These are phyloP conservation scores for Penicillium angulare DNA, from an alignment of 495 filamentous ascomycete species.

Conservation along the genomic window DNA sequence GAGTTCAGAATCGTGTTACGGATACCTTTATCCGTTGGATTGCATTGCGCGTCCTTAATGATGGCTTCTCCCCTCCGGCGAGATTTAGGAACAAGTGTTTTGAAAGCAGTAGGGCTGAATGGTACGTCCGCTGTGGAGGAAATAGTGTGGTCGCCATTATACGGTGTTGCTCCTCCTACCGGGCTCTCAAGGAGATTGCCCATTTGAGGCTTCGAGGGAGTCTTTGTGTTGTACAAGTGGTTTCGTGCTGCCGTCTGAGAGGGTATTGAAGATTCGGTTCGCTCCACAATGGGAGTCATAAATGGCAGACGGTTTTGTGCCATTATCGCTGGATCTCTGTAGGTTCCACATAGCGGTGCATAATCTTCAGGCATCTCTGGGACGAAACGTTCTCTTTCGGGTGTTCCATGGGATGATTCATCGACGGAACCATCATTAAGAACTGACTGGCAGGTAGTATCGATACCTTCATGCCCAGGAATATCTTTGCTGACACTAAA, in stretches of 20 bases:
- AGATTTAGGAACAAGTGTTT: conserved; percentile 22
- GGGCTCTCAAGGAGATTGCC: conserved; percentile 37
- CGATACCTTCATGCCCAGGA: conserved; percentile 41
- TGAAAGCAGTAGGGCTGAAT: conserved; percentile 52
- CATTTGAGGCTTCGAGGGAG: conserved; percentile 60
- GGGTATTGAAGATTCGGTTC: conserved; percentile 80
- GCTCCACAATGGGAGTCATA: conserved; percentile 98
- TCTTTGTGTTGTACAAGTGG: conserved; percentile 65
- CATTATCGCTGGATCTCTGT: conserved; percentile 69
- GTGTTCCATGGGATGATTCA: conserved; percentile 20
- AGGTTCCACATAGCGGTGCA: conserved; percentile 68
- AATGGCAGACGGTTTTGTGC: conserved; percentile 89
- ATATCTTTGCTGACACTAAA: conserved; percentile 75
- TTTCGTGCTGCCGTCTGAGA: conserved; percentile 50
- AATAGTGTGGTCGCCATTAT: conserved; percentile 26
- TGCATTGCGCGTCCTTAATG: conserved; percentile 80
- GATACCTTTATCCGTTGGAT: conserved; percentile 75
- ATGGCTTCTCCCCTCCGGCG: conserved; percentile 52
- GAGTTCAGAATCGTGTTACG: conserved; percentile 71
- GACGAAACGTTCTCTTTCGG: conserved; percentile 51
- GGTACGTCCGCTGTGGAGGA: conserved; percentile 38
- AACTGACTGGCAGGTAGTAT: conserved; percentile 31
- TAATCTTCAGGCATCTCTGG: conserved; percentile 84
- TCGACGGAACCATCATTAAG: conserved; percentile 18
- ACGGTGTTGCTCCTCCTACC: conserved; percentile 25